Percentiles rank a stretch among this genome's conserved stretches.
Evolutionary conservation across 441 rosid species (phyloP).

Genomic region (Manihot esculenta): DNA sequence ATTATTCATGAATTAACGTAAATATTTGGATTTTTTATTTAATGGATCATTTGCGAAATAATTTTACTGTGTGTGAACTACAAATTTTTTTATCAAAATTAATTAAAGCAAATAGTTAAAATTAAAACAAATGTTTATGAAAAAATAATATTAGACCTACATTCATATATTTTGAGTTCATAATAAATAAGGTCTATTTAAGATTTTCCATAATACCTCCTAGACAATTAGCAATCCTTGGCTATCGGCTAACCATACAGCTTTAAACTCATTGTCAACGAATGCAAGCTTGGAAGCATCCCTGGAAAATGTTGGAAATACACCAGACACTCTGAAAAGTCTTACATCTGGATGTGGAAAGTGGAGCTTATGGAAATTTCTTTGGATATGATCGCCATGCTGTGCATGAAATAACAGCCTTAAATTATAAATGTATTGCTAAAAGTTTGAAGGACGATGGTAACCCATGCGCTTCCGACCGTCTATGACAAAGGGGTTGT

Average conservation of each 20-base stretch:
- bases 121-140: too few relatives aligned
- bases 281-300: slow-evolving; percentile 10
- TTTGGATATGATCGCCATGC: background rate
- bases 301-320: background rate
- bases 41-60: too few relatives aligned
- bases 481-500: slow-evolving; percentile 3
- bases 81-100: too few relatives aligned
- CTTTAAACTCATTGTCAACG: slow-evolving; percentile 8
- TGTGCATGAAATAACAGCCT: background rate
- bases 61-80: too few relatives aligned
- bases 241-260: background rate
- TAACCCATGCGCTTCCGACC: background rate
- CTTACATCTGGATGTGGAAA: background rate
- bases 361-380: background rate
- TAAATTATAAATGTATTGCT: too few relatives aligned
- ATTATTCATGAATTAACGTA: too few relatives aligned
- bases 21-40: too few relatives aligned
- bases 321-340: background rate
- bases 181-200: too few relatives aligned
- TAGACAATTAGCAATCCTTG: background rate
- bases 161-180: too few relatives aligned
- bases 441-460: background rate
- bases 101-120: too few relatives aligned
- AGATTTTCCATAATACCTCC: too few relatives aligned
- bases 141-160: too few relatives aligned